Evolutionary conservation across 1,139 yeast species (phyloP), one percentile per base, ranked within the genome.

Genomic region (Kodamaea anthophila): DNA sequence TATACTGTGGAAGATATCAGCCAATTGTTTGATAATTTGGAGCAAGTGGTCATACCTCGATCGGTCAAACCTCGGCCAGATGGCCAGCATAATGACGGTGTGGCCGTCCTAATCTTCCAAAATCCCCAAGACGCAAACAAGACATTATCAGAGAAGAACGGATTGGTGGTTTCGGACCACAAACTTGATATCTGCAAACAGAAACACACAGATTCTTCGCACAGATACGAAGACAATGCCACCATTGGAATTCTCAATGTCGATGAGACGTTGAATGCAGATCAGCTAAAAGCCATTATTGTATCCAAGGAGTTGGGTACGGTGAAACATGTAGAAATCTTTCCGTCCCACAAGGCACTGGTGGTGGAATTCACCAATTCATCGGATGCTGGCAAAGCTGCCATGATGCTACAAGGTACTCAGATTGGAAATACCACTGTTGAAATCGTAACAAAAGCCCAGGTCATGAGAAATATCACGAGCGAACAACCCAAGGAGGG

Each of bases 311-410:
- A n/a, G n/a, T 51, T 61, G 16, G 74, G 73, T 0, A 49, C 58
- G 1, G 56, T 73, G 0, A 37, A 46, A 1, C 60, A 60, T 13
- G 51, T 79, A 0, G 58, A 65, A 11, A 47, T 77, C 13, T 65
- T 63, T 24, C 71, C 82, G 0, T 70, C 64, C 18, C 44, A 51
- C n/a, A 51, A 55, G 3, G 72, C 71, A 2, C 85, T 82, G 0
- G 45, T 74, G 10, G 62, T 82, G 3, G 74, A 74, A 40, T 77
- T 74, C 42, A 53, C 47, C 14, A 53, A 51, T 4, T 59, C 63
- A 0, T 48, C 55, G 7, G 70, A 66, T 33, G 72, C 83, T 3
- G 91, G 93, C 0, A 65, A 54, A 32, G 82, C 82, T 0, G 55
- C 65, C 0, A 49, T 82, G 50, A 51, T 53, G 3, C 43, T 79